Conservation (phyloP, 129 eudicot species). For the Gnaphalium uliginosum region DNA sequence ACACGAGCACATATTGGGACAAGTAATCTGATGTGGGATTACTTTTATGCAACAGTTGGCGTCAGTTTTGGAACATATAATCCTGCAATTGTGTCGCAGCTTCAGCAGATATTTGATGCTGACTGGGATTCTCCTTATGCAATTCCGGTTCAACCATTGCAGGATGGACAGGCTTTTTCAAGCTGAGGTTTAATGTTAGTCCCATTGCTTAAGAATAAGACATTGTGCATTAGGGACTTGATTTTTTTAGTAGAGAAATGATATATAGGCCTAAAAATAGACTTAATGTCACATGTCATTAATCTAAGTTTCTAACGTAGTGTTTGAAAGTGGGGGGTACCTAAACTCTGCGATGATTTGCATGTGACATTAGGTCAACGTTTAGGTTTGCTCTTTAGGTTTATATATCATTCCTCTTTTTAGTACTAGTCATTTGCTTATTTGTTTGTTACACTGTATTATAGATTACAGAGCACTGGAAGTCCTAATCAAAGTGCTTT, state of each 20-base stretch:
- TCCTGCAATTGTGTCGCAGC: constrained; percentile 66
- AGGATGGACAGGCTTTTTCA: constrained; percentile 35
- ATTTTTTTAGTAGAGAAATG: background rate
- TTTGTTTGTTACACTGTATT: no score
- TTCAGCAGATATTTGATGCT: constrained; percentile 80
- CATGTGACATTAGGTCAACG: no score
- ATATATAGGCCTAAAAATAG: background rate
- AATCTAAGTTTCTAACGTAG: background rate
- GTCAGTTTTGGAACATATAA: constrained; percentile 81
- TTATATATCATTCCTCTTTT: no score
- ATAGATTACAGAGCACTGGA: no score
- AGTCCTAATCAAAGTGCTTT: no score
- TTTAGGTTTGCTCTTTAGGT: no score
- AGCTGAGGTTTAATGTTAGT: constrained; percentile 8
- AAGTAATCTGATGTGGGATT: constrained; percentile 84
- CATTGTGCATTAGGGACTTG: constrained; percentile 7
- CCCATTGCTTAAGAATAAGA: constrained; percentile 6
- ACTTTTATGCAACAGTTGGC: constrained; percentile 75
- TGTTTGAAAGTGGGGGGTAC: no score
- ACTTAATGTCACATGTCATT: background rate
- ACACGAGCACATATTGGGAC: constrained; percentile 81
- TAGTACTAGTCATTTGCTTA: no score
- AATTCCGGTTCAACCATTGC: constrained; percentile 57
- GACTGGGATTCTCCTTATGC: constrained; percentile 91
- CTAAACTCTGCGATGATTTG: no score